Percentiles rank a stretch among this genome's conserved stretches.
These are phyloP conservation scores for Fusarium xylarioides DNA, from an alignment of 2,329 filamentous ascomycete genomes.

Conservation along the genomic window DNA sequence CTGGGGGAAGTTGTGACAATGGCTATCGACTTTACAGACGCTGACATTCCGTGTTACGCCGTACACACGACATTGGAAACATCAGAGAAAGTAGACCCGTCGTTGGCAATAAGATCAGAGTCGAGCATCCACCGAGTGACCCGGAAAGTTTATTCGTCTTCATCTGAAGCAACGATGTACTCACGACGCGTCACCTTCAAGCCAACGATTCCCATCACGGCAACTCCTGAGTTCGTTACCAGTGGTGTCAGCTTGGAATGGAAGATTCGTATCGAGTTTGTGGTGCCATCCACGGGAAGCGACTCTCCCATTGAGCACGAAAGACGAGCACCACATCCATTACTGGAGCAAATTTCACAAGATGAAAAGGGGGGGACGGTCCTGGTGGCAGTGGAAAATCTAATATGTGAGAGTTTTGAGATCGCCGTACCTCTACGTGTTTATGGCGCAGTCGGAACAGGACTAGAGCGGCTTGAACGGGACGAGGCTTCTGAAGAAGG, in stretches of 20 bases:
- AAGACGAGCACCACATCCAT: slow-evolving; percentile 48
- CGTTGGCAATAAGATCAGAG: slow-evolving; percentile 83
- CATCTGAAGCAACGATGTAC: slow-evolving; percentile 85
- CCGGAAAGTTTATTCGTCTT: slow-evolving; percentile 78
- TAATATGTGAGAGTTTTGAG: slow-evolving; percentile 90
- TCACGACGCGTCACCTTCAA: slow-evolving; percentile 81
- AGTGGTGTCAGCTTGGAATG: slow-evolving; percentile 88
- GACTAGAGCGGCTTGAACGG: slow-evolving; percentile 64
- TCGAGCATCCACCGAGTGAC: slow-evolving; percentile 89
- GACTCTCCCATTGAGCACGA: slow-evolving; percentile 34
- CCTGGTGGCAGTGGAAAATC: slow-evolving; percentile 78
- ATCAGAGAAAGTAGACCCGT: slow-evolving; percentile 80
- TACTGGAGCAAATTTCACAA: slow-evolving; percentile 81
- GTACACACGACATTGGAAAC: slow-evolving; percentile 87
- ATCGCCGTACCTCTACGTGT: slow-evolving; percentile 85
- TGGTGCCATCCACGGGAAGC: slow-evolving; percentile 70
- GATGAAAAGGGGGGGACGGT: slow-evolving; percentile 81
- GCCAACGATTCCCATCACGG: slow-evolving; percentile 82
- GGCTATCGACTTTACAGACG: slow-evolving; percentile 82
- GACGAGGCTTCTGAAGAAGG: slow-evolving; percentile 63
- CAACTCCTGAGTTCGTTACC: slow-evolving; percentile 92
- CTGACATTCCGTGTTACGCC: slow-evolving; percentile 84
- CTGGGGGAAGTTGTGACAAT: slow-evolving; percentile 88
- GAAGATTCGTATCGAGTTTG: slow-evolving; percentile 92
- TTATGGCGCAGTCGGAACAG: slow-evolving; percentile 71